These are phyloP conservation scores for Microbotryum intermedium DNA, from an alignment of 1,284 basidiomycete genomes.

Conservation along the genomic window DNA sequence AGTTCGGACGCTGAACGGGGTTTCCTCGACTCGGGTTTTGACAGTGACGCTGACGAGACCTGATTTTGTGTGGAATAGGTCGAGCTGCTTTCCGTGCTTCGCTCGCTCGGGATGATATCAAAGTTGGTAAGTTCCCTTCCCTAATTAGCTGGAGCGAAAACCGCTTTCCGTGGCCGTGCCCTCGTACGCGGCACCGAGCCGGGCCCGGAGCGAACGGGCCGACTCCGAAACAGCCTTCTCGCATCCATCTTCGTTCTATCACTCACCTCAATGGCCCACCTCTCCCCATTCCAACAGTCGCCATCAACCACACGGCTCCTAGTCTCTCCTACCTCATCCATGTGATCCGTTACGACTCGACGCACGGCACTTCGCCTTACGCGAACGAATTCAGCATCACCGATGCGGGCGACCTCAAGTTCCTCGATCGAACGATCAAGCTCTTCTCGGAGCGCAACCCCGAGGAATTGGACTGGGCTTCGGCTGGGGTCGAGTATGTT, in stretches of 20 bases:
- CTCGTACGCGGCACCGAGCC: too few species aligned
- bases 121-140: slow-evolving; percentile 2
- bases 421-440: slow-evolving; percentile 38
- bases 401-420: slow-evolving; percentile 36
- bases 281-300: slow-evolving; percentile 37
- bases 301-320: slow-evolving; percentile 43
- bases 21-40: neutral
- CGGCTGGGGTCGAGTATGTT: slow-evolving; percentile 40
- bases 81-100: slow-evolving; percentile 33
- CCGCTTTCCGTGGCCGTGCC: neutral
- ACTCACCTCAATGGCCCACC: slow-evolving; percentile 26
- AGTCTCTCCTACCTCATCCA: slow-evolving; percentile 36
- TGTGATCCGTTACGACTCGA: slow-evolving; percentile 38
- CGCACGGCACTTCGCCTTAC: slow-evolving; percentile 37
- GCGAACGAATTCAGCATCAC: slow-evolving; percentile 35
- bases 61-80: slow-evolving; percentile 1
- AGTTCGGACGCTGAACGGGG: neutral
- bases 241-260: neutral
- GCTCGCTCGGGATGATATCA: slow-evolving; percentile 26
- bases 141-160: neutral
- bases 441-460: slow-evolving; percentile 41
- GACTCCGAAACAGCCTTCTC: too few species aligned
- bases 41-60: neutral
- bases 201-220: too few species aligned
- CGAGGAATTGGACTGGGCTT: slow-evolving; percentile 38